Evolutionary conservation across 2,329 filamentous ascomycete genomes (phyloP), one percentile per base, ranked within the genome.

Genomic region (Boeremia lycopersici): DNA sequence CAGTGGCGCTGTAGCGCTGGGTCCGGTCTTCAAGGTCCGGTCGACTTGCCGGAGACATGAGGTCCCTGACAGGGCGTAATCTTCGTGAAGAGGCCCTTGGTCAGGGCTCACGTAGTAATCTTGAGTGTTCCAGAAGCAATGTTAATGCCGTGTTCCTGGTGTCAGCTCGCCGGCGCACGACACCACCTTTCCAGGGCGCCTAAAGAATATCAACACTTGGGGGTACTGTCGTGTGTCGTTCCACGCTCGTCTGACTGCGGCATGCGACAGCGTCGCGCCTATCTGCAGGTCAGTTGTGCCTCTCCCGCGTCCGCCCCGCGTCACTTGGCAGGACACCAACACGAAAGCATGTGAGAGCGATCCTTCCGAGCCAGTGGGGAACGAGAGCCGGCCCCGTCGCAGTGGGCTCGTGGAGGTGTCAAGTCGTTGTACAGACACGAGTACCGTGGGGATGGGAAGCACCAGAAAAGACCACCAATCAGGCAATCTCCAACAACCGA

Each of bases 371-470:
- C 53, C 44, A 53, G 63, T 68, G 64, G 63, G 64, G 56, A 56
- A 38, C 17, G 26, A 44, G 38, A 36, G 45, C 40, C 45, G 52
- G 45, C 45, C 49, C 58, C 48, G 49, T 40, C 36, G 47, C 51
- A 48, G 57, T 59, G 61, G 59, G 48, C 44, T 61, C 53, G 57
- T 61, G 57, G 63, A 61, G 59, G 54, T 54, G 40, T 53, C 56
- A 38, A 54, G 9, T 11, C 33, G 39, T 34, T 40, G 51, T 45
- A 34, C 45, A 44, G 39, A 35, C 35, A 45, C 41, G 31, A 57
- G 50, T 43, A 52, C 59, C 65, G 68, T 69, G 68, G 66, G 66
- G 66, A 54, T 40, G 39, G 30, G 39, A 54, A 45, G 51, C 45
- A 44, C 50, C 46, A 36, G 19, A 11, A 36, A 49, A 45, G 11